Percentiles rank a stretch among this genome's conserved stretches.
Evolutionary conservation across 139 green algal genomes (phyloP).

Genomic region (Tetraselmis striata): DNA sequence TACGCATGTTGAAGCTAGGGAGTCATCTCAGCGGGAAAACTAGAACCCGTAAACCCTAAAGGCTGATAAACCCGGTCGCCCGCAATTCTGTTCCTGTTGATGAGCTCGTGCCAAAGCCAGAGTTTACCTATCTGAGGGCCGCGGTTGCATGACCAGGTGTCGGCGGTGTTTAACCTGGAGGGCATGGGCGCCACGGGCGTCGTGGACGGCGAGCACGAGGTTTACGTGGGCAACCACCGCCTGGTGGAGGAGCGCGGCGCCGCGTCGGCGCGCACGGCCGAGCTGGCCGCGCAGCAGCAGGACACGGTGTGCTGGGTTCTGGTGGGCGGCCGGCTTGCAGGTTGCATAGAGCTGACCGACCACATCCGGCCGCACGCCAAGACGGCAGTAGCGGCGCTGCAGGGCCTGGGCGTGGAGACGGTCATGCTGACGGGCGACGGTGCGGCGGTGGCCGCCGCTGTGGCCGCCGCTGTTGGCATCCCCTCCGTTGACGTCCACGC

Average conservation of each 20-base stretch:
- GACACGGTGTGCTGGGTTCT: slow-evolving; percentile 14
- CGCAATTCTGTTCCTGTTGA: too few species aligned
- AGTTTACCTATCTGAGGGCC: too few species aligned
- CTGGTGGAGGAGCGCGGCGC: slow-evolving; percentile 3
- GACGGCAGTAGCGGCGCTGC: slow-evolving; percentile 28
- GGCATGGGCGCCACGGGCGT: neutral
- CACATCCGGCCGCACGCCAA: slow-evolving; percentile 10
- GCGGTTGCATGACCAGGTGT: neutral
- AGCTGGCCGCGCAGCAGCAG: slow-evolving; percentile 4
- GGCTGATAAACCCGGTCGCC: too few species aligned
- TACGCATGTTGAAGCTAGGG: too few species aligned
- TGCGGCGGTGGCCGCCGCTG: slow-evolving; percentile 22
- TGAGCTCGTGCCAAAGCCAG: too few species aligned
- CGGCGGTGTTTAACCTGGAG: neutral
- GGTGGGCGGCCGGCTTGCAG: slow-evolving; percentile 5
- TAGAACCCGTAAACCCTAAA: too few species aligned
- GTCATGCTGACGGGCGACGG: slow-evolving; percentile 61
- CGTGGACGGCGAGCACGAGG: neutral
- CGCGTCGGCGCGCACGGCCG: neutral
- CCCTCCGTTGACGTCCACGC: slow-evolving; percentile 8
- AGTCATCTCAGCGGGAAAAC: too few species aligned
- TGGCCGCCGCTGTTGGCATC: slow-evolving; percentile 39
- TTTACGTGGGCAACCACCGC: slow-evolving; percentile 21
- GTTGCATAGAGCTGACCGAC: slow-evolving; percentile 19
- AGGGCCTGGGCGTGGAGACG: slow-evolving; percentile 18